phyloP scores from a whole-genome alignment of 2,329 filamentous ascomycete species.

The Chaetomium olivaceum region DNA sequence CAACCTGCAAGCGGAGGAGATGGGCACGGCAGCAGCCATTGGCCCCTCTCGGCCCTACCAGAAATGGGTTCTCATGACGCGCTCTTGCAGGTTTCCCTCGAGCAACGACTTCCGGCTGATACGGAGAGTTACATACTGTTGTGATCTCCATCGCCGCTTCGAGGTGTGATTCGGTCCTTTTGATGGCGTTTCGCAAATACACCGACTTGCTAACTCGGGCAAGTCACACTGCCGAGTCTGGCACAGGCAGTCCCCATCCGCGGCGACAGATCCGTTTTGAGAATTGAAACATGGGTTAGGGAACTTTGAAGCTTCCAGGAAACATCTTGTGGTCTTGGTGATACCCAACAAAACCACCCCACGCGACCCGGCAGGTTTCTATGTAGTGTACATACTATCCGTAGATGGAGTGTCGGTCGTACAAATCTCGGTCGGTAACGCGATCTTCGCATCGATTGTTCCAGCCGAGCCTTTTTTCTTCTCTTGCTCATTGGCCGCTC shows the following conservation, averaged over 20 bases:
- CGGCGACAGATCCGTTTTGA: background rate
- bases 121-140: background rate
- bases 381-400: no score
- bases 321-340: background rate
- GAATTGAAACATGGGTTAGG: constrained; percentile 2
- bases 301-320: background rate
- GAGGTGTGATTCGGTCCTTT: background rate
- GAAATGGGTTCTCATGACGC: background rate
- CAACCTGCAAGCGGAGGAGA: constrained; percentile 1
- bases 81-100: background rate
- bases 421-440: background rate
- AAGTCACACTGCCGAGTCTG: background rate
- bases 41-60: background rate
- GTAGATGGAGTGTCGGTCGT: no score
- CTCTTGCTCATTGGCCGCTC: background rate
- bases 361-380: background rate
- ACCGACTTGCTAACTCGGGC: background rate
- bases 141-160: background rate
- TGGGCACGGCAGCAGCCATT: background rate
- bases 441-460: background rate
- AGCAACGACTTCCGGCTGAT: background rate
- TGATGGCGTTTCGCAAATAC: background rate
- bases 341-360: background rate
- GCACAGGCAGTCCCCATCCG: background rate
- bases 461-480: background rate